Percentiles rank a stretch among this genome's conserved stretches.
Conservation (phyloP, 805 yeast species). For the Cyberlindnera samutprakarnensis region DNA sequence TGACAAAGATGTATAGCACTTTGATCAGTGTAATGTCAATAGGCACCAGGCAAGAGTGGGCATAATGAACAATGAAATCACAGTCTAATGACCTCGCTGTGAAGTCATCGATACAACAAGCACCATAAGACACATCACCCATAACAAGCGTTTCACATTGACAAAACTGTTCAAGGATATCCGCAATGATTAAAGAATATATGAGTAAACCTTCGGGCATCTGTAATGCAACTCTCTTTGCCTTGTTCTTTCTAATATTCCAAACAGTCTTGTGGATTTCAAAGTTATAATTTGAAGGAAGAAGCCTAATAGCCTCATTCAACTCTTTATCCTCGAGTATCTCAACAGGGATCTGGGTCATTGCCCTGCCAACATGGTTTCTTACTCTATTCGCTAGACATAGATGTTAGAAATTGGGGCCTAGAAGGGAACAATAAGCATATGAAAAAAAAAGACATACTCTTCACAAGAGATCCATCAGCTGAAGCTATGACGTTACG, state of each 20-base stretch:
- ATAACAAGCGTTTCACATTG: constrained; percentile 80
- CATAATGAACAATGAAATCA: constrained; percentile 92
- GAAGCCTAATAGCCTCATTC: constrained; percentile 71
- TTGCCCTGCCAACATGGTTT: constrained; percentile 44
- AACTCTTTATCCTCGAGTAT: constrained; percentile 73
- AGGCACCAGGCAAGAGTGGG: constrained; percentile 95
- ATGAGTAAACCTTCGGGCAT: constrained; percentile 96
- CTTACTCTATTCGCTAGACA: constrained; percentile 19
- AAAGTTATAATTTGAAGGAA: constrained; percentile 91
- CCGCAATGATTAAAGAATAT: constrained; percentile 83
- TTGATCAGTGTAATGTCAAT: constrained; percentile 86
- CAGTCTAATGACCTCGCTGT: constrained; percentile 91
- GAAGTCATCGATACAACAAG: constrained; percentile 95
- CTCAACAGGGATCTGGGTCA: constrained; percentile 85
- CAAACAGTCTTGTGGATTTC: constrained; percentile 94
- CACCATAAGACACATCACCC: constrained; percentile 99
- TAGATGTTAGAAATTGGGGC: no score
- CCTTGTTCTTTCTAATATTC: constrained; percentile 71
- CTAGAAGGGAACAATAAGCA: no score
- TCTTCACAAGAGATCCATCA: constrained; percentile 15
- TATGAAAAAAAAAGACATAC: constrained; percentile 1
- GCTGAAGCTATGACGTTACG: constrained; percentile 15
- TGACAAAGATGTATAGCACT: constrained; percentile 91
- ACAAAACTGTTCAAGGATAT: constrained; percentile 89
- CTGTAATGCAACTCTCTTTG: constrained; percentile 85